These are phyloP conservation scores for Geotrichum restrictum DNA, from an alignment of 1,139 yeast species.

Conservation along the genomic window DNA sequence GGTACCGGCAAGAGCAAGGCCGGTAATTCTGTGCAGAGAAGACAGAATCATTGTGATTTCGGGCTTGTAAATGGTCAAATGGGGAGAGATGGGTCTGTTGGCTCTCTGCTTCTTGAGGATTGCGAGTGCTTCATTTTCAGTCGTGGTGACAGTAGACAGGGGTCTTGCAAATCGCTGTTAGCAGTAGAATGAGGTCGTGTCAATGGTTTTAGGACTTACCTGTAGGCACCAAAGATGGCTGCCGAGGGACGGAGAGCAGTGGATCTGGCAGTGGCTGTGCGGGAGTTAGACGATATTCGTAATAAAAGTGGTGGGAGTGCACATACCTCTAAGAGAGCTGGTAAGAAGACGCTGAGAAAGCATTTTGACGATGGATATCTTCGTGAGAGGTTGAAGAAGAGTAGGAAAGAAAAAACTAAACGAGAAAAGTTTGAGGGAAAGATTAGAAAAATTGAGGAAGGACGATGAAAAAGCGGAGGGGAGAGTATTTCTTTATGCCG, in stretches of 20 bases:
- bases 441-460: slow-evolving; percentile 1
- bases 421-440: slow-evolving; percentile 1
- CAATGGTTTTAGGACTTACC: slow-evolving; percentile 13
- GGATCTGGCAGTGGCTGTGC: slow-evolving; percentile 19
- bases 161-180: slow-evolving; percentile 33
- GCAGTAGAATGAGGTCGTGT: background rate
- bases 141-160: slow-evolving; percentile 55
- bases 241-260: slow-evolving; percentile 16
- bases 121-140: slow-evolving; percentile 61
- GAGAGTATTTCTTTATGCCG: background rate
- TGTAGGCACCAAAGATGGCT: slow-evolving; percentile 19
- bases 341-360: slow-evolving; percentile 19
- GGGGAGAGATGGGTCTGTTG: slow-evolving; percentile 89
- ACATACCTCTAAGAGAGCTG: slow-evolving; percentile 19
- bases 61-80: slow-evolving; percentile 81
- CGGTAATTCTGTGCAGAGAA: slow-evolving; percentile 79
- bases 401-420: background rate
- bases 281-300: slow-evolving; percentile 1
- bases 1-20: slow-evolving; percentile 71
- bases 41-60: slow-evolving; percentile 84
- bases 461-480: background rate
- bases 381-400: background rate
- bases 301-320: background rate
- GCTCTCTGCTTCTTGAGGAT: slow-evolving; percentile 77
- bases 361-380: slow-evolving; percentile 9